These are phyloP conservation scores for Talaromyces sp. DNA, from an alignment of 2,329 filamentous ascomycete genomes.

Conservation along the genomic window DNA sequence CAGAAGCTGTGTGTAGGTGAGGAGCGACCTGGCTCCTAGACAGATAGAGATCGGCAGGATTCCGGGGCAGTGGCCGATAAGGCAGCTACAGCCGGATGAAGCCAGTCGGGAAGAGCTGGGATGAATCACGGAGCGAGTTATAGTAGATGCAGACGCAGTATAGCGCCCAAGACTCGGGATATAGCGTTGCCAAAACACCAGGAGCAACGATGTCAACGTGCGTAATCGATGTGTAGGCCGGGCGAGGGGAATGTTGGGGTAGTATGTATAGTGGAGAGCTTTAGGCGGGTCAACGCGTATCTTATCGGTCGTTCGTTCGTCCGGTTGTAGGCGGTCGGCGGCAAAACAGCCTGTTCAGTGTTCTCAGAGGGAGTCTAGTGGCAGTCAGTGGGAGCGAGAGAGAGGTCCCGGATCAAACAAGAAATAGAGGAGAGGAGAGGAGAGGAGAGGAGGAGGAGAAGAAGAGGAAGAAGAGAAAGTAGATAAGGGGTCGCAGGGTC, in stretches of 20 bases:
- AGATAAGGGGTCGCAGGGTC: neutral
- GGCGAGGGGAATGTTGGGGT: neutral
- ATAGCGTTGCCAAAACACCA: slow-evolving; percentile 8
- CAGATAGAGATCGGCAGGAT: neutral
- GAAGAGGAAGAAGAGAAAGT: neutral
- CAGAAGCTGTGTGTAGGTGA: neutral
- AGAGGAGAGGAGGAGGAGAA: neutral
- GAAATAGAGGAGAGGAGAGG: no score
- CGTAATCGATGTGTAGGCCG: neutral
- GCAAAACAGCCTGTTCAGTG: neutral
- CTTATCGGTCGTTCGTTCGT: neutral
- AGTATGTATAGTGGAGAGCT: neutral
- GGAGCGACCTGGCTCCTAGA: neutral
- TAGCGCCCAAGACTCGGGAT: neutral
- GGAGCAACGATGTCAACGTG: neutral
- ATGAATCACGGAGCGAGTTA: neutral
- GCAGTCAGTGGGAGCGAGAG: neutral
- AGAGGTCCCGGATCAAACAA: neutral
- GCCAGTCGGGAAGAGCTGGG: neutral
- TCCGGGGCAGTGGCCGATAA: neutral
- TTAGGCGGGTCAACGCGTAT: neutral
- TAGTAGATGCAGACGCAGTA: slow-evolving; percentile 3
- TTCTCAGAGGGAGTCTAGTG: neutral
- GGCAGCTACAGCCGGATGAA: neutral
- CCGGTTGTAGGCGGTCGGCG: neutral